These are phyloP conservation scores for Arachnomyces sp. DNA, from an alignment of 2,329 filamentous ascomycete genomes.

Conservation along the genomic window DNA sequence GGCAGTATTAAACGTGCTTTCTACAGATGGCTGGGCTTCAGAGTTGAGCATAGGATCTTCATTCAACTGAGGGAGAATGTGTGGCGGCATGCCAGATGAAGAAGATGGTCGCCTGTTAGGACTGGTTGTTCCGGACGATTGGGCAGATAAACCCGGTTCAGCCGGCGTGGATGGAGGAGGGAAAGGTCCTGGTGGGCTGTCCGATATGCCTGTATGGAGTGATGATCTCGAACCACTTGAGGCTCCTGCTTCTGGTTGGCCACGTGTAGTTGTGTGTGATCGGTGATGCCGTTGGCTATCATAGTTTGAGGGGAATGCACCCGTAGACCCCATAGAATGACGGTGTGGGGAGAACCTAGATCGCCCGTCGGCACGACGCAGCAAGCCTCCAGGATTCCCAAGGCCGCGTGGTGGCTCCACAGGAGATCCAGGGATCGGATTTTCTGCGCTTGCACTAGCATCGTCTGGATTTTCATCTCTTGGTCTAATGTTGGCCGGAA, in stretches of 20 bases:
- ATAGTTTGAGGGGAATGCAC: slow-evolving; percentile 40
- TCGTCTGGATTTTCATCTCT: slow-evolving; percentile 37
- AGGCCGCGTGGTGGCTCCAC: slow-evolving; percentile 20
- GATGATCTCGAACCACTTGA: slow-evolving; percentile 25
- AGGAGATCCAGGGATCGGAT: neutral
- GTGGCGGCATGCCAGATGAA: slow-evolving; percentile 35
- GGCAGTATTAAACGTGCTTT: slow-evolving; percentile 34
- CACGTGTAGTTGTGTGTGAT: slow-evolving; percentile 23
- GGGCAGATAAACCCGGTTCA: slow-evolving; percentile 47
- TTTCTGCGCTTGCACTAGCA: slow-evolving; percentile 24
- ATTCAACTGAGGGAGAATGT: slow-evolving; percentile 30
- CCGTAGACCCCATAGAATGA: slow-evolving; percentile 46
- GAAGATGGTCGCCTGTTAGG: slow-evolving; percentile 41
- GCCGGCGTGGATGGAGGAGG: slow-evolving; percentile 58
- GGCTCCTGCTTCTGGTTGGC: slow-evolving; percentile 24
- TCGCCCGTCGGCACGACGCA: slow-evolving; percentile 47
- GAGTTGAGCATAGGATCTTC: slow-evolving; percentile 30
- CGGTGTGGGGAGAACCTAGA: slow-evolving; percentile 48
- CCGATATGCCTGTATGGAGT: slow-evolving; percentile 40
- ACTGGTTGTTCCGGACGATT: slow-evolving; percentile 45
- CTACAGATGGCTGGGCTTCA: slow-evolving; percentile 32
- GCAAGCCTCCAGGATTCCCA: slow-evolving; percentile 41
- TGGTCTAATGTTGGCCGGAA: slow-evolving; percentile 45
- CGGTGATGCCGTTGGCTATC: slow-evolving; percentile 48
- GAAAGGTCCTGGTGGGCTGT: slow-evolving; percentile 49